Conservation (phyloP, 176 grass and related monocot genomes). For the Triticum urartu region DNA sequence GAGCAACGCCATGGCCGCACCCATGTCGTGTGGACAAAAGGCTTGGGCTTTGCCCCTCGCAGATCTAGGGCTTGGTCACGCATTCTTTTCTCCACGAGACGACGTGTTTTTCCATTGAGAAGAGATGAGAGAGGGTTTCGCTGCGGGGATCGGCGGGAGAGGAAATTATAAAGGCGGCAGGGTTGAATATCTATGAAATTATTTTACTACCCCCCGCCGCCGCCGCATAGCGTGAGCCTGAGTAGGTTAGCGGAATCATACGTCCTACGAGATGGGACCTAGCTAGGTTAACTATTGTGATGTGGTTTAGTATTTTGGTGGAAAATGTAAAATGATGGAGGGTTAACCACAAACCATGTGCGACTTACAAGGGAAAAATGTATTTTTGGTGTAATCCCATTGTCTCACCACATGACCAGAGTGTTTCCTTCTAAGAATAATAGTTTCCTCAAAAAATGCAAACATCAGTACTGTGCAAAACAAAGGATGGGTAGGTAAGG, state of each 20-base stretch:
- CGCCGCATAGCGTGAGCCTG: accelerated
- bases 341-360: background rate
- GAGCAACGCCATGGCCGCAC: background rate
- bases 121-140: background rate
- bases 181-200: background rate
- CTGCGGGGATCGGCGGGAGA: background rate
- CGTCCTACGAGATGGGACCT: background rate
- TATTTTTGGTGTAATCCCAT: background rate
- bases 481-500: background rate
- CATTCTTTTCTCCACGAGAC: background rate
- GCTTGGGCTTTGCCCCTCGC: background rate
- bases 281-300: too few relatives aligned
- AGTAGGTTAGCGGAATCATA: too few relatives aligned
- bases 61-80: background rate
- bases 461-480: background rate
- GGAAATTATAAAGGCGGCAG: background rate
- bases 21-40: background rate
- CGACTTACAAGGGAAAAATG: background rate
- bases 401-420: background rate
- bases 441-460: background rate
- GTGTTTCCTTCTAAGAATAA: background rate
- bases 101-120: background rate
- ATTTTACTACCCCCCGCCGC: too few relatives aligned
- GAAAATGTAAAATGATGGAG: background rate
- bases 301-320: background rate